Base-by-base conservation (phyloP, 2,329 filamentous ascomycete genomes). In the Claviceps monticola region DNA sequence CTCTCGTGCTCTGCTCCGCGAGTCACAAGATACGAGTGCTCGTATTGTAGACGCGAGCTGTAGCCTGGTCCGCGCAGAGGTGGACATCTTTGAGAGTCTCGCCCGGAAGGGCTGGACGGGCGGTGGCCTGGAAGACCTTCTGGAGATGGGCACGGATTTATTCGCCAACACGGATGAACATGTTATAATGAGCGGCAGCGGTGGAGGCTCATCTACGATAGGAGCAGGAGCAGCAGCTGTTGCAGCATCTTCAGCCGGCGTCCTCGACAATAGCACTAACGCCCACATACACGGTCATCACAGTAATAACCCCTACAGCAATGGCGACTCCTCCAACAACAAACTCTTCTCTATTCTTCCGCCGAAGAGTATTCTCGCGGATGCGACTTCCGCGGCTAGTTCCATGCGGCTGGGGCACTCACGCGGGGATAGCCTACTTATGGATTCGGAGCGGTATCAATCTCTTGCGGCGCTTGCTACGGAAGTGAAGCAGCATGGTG, bases 51-150 rank as follows among this genome's bases (percentile, higher is more conserved):
- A 84, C 52, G 79, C 80, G 17, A 77, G 78, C 59, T 83, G 80
- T 59, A 80, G 77, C 55, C 71, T 85, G 11, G 81, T 84, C 13
- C 71, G 82, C 17, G 82, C 82, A 51, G 82, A 85, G 66, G 78
- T 85, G 19, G 82, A 85, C 64, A 84, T 85, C 29, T 84, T 83
- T 53, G 82, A 85, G 67, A 72, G 76, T 23, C 66, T 85, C 23
- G 81, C 82, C 19, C 69, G 80, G 54, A 85, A 85, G 59, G 82
- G 82, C 7, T 84, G 81, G 82, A 76, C 70, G 19, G 82, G 82
- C 39, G 82, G 81, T 34, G 82, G 82, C 0, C 67, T 85, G 29
- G 82, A 84, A 54, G 81, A 84, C 37, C 65, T 85, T 4, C 67
- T 85, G 3, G 81, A 84, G 54, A 78, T 75, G 59, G 82, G 80